Conservation (phyloP, 768 basidiomycete genomes). For the Lyophyllum shimeji region DNA sequence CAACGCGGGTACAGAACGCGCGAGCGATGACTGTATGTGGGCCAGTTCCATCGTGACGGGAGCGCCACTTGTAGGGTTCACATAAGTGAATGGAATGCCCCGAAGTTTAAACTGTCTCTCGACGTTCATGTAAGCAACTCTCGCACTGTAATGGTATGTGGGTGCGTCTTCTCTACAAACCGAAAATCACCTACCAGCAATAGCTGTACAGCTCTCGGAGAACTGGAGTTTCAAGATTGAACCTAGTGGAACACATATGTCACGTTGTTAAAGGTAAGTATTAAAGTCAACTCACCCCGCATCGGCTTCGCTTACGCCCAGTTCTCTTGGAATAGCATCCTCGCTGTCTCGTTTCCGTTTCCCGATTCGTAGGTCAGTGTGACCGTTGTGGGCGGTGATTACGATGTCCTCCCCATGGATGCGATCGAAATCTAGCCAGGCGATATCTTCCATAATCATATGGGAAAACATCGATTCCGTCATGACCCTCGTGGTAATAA, state of each 20-base stretch:
- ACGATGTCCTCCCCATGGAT: conserved; percentile 49
- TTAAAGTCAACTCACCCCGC: conserved; percentile 18
- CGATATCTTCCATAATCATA: conserved; percentile 75
- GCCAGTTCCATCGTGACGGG: conserved; percentile 45
- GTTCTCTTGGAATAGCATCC: conserved; percentile 4
- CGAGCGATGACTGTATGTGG: conserved; percentile 69
- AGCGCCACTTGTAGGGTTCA: conserved; percentile 53
- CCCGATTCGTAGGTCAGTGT: conserved; percentile 22
- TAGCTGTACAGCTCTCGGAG: conserved; percentile 82
- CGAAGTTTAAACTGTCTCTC: conserved; percentile 85
- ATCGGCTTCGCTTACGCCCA: conserved; percentile 2
- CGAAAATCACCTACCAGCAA: conserved; percentile 62
- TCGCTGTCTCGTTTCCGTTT: conserved; percentile 22
- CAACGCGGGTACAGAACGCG: conserved; percentile 77
- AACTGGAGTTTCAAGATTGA: conserved; percentile 70
- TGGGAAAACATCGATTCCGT: conserved; percentile 54
- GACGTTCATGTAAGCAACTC: conserved; percentile 87
- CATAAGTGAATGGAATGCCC: conserved; percentile 73
- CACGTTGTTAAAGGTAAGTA: background rate
- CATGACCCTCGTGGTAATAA: conserved; percentile 65
- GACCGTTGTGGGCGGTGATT: conserved; percentile 17
- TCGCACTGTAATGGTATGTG: conserved; percentile 52
- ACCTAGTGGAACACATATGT: conserved; percentile 37
- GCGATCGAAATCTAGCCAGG: conserved; percentile 72
- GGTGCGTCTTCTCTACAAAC: too few species aligned